Percentiles rank a stretch among this genome's conserved stretches.
Evolutionary conservation across 352 stramenopile genomes (phyloP).

Genomic region (Aphanomyces astaci): DNA sequence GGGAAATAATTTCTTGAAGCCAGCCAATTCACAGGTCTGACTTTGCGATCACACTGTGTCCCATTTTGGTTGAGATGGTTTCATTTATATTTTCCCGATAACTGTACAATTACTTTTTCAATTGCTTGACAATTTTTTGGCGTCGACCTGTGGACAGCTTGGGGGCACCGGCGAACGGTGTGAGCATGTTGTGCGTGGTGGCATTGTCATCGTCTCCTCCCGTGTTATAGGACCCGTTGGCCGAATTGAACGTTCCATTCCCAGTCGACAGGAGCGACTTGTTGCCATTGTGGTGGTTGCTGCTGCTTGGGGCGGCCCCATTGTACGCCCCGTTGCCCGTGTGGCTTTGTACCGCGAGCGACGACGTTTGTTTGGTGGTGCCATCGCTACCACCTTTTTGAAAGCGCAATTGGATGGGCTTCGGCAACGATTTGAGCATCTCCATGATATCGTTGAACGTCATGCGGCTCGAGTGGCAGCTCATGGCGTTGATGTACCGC

Average conservation of each 20-base stretch:
- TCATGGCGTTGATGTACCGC: slow-evolving; percentile 72
- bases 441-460: slow-evolving; percentile 83
- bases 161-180: slow-evolving; percentile 76
- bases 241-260: background rate
- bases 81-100: background rate
- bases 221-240: slow-evolving; percentile 23
- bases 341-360: no score
- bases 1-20: no score
- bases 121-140: slow-evolving; percentile 84
- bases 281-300: slow-evolving; percentile 17
- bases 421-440: slow-evolving; percentile 82
- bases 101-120: slow-evolving; percentile 65
- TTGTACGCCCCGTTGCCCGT: slow-evolving; percentile 21
- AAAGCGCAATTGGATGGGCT: slow-evolving; percentile 79
- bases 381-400: slow-evolving; percentile 38
- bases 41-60: no score
- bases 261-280: no score
- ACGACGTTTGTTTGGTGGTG: slow-evolving; percentile 5
- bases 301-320: background rate
- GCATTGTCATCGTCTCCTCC: slow-evolving; percentile 30
- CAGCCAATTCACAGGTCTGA: no score
- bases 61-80: no score
- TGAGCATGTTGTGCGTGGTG: slow-evolving; percentile 66
- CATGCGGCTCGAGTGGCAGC: slow-evolving; percentile 70
- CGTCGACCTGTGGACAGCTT: slow-evolving; percentile 77